A percentile compares a stretch with the other conserved stretches of the same genome.
Conservation (phyloP, 2,329 filamentous ascomycete species). For the Calonectria montana region DNA sequence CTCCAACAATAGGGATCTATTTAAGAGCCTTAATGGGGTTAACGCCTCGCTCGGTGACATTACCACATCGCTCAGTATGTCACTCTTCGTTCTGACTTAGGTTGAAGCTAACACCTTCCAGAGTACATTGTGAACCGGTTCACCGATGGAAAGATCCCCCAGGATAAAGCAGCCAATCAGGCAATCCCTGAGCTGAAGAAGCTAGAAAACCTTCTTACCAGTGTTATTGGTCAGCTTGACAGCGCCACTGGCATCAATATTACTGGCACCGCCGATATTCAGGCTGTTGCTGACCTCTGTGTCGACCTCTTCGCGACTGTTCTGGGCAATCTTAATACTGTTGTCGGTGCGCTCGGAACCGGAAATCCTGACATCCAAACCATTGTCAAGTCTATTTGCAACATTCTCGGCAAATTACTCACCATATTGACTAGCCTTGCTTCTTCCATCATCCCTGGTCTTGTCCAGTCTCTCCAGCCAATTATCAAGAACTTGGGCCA, state of each 20-base stretch:
- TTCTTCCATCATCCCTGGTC: background rate
- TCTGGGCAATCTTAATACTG: background rate
- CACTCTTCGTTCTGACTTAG: too few species aligned
- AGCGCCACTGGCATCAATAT: background rate
- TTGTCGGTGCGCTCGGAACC: background rate
- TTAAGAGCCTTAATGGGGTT: background rate
- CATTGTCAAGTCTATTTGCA: background rate
- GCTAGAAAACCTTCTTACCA: background rate
- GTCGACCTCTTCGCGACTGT: background rate
- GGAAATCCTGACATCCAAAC: background rate
- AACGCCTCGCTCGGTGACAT: background rate
- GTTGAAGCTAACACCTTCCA: background rate
- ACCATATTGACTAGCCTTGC: background rate
- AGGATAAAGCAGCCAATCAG: background rate
- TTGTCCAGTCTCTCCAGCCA: background rate
- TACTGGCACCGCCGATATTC: background rate
- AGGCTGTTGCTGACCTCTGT: background rate
- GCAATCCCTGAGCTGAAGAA: background rate
- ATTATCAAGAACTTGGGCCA: background rate
- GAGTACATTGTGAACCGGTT: background rate
- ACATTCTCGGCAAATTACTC: background rate
- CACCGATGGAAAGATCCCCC: background rate
- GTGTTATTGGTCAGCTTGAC: background rate
- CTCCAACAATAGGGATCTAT: background rate
- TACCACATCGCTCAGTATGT: background rate